A percentile compares a stretch with the other conserved stretches of the same genome.
Evolutionary conservation across 2,329 filamentous ascomycete genomes (phyloP).

Genomic region (Phyllachora maydis): DNA sequence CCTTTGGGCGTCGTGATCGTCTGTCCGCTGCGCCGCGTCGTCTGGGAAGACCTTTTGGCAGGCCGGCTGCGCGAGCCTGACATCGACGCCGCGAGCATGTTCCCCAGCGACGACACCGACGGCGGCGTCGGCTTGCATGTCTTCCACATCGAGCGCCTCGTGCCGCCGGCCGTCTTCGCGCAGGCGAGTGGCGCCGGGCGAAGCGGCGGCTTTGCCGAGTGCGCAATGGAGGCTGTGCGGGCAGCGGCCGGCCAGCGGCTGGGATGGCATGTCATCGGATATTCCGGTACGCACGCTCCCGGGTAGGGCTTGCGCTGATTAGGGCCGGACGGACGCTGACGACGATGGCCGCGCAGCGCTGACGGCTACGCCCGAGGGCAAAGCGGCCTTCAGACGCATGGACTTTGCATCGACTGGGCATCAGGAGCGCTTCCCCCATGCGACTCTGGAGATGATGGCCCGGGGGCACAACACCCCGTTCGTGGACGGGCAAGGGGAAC

Average conservation of each 20-base stretch:
- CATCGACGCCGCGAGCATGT: constrained; percentile 8
- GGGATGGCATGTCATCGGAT: constrained; percentile 8
- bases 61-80: constrained; percentile 11
- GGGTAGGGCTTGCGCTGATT: neutral
- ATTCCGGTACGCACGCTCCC: constrained; percentile 8
- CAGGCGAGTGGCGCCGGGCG: constrained; percentile 1
- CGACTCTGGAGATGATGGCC: too few relatives aligned
- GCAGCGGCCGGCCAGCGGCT: constrained; percentile 2
- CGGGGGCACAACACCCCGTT: too few relatives aligned
- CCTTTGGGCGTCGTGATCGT: constrained; percentile 11
- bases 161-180: too few relatives aligned
- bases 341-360: constrained; percentile 6
- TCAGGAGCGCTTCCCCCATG: constrained; percentile 10
- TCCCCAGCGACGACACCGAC: constrained; percentile 4
- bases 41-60: constrained; percentile 10
- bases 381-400: constrained; percentile 8
- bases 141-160: constrained; percentile 14
- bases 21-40: constrained; percentile 7
- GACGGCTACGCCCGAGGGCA: constrained; percentile 10
- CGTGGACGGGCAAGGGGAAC: too few relatives aligned
- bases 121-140: constrained; percentile 12
- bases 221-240: constrained; percentile 6
- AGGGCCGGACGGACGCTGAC: neutral
- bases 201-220: constrained; percentile 6
- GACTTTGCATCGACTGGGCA: constrained; percentile 11